phyloP scores from a whole-genome alignment of 164 flowering plant genomes.

The Saururus chinensis region DNA sequence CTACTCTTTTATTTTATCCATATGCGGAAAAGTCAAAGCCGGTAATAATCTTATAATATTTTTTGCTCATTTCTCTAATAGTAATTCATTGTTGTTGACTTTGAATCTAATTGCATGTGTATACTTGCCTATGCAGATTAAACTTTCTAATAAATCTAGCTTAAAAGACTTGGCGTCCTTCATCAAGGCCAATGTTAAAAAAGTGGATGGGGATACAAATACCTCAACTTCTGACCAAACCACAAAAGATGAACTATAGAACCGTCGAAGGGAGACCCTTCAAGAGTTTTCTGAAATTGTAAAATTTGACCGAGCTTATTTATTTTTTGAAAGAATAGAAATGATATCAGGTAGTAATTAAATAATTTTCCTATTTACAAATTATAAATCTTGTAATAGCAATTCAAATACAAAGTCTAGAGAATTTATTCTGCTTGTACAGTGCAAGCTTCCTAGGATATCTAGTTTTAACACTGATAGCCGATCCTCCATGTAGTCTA shows the following conservation, averaged over 20 bases:
- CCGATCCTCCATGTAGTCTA: too few relatives aligned
- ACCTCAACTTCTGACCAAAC: conserved; percentile 14
- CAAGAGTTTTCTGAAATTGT: neutral
- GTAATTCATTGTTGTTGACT: neutral
- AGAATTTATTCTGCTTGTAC: neutral
- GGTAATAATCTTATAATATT: conserved; percentile 24
- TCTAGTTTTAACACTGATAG: too few relatives aligned
- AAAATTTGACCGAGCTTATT: neutral
- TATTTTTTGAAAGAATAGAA: neutral
- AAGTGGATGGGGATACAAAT: conserved; percentile 12
- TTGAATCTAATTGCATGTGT: conserved; percentile 1
- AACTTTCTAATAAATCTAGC: conserved; percentile 52
- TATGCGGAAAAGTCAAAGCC: conserved; percentile 60
- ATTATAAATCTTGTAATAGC: neutral
- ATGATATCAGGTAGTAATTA: too few relatives aligned
- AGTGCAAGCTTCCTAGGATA: neutral
- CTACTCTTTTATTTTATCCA: conserved; percentile 63
- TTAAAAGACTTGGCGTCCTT: conserved; percentile 59
- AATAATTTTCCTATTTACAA: too few relatives aligned
- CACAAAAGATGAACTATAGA: conserved; percentile 69
- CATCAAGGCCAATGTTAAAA: conserved; percentile 42
- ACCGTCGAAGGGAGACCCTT: neutral
- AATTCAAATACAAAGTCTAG: neutral
- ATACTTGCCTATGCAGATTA: conserved; percentile 37
- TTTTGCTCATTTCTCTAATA: neutral